phyloP scores from a whole-genome alignment of 2,329 filamentous ascomycete species.

The Fusarium equiseti region DNA sequence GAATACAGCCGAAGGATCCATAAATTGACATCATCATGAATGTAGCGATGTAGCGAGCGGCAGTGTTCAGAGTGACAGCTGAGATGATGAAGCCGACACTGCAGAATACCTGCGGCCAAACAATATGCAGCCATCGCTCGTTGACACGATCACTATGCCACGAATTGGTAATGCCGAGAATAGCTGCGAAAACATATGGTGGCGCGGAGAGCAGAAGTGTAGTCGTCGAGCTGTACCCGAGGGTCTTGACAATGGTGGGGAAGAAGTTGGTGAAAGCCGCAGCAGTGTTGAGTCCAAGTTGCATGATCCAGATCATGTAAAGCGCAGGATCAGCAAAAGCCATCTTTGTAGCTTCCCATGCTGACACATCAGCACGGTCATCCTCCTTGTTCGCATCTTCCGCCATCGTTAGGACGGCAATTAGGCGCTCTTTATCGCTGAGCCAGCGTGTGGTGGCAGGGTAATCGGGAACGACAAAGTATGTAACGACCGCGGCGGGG shows the following conservation, averaged over 20 bases:
- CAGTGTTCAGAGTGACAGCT: constrained; percentile 7
- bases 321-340: constrained; percentile 6
- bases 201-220: constrained; percentile 14
- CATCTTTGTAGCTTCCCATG: constrained; percentile 11
- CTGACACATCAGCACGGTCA: constrained; percentile 1
- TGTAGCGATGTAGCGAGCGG: constrained; percentile 14
- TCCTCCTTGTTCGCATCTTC: constrained; percentile 21
- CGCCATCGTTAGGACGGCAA: constrained; percentile 9
- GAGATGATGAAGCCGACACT: constrained; percentile 18
- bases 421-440: constrained; percentile 6
- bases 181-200: constrained; percentile 15
- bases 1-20: constrained; percentile 15
- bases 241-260: constrained; percentile 15
- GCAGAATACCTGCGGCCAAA: constrained; percentile 18
- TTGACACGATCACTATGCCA: constrained; percentile 16
- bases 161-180: constrained; percentile 5
- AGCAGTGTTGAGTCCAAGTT: constrained; percentile 17
- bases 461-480: constrained; percentile 24
- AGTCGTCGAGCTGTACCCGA: constrained; percentile 7
- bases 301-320: constrained; percentile 26
- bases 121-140: constrained; percentile 14
- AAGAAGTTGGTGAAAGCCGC: constrained; percentile 22
- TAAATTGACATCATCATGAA: constrained; percentile 31
- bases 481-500: constrained; percentile 13
- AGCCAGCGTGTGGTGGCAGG: constrained; percentile 19